These are phyloP conservation scores for Hypoxylon sp. DNA, from an alignment of 2,329 filamentous ascomycete genomes.

Conservation along the genomic window DNA sequence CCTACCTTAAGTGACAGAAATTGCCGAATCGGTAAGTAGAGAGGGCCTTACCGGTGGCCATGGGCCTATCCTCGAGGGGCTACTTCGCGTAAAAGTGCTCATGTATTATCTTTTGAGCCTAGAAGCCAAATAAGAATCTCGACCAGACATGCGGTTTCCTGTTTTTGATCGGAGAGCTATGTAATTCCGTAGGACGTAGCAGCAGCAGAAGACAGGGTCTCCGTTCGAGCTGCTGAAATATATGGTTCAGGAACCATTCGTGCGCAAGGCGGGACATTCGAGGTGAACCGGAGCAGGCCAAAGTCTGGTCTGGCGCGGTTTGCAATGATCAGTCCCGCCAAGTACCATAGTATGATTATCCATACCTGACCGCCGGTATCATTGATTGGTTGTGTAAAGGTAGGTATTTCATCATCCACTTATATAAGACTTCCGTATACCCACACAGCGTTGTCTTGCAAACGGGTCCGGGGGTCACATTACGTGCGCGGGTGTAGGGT, in stretches of 20 bases:
- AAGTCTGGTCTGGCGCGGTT: constrained; percentile 39
- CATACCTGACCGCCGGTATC: constrained; percentile 27
- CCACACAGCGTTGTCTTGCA: constrained; percentile 31
- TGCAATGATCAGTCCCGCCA: constrained; percentile 36
- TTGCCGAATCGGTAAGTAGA: constrained; percentile 40
- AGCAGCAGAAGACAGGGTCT: constrained; percentile 20
- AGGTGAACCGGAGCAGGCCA: constrained; percentile 31
- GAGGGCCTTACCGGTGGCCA: constrained; percentile 35
- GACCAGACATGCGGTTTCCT: constrained; percentile 35
- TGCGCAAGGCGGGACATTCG: constrained; percentile 27
- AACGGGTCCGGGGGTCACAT: constrained; percentile 40
- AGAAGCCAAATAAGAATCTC: constrained; percentile 35
- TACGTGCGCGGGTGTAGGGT: constrained; percentile 31
- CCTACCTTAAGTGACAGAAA: constrained; percentile 33
- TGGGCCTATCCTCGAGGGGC: constrained; percentile 10
- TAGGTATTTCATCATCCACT: constrained; percentile 29
- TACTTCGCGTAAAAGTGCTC: constrained; percentile 39
- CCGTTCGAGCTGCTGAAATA: constrained; percentile 17
- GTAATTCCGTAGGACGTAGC: constrained; percentile 31
- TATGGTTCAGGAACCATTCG: constrained; percentile 30
- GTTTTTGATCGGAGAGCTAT: constrained; percentile 36
- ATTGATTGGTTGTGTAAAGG: constrained; percentile 31
- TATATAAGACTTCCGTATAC: constrained; percentile 30
- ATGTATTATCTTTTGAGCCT: constrained; percentile 33
- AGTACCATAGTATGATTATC: constrained; percentile 33